Evolutionary conservation across 2,329 filamentous ascomycete genomes (phyloP), one percentile per base, ranked within the genome.

Genomic region (Sporothrix schenckii): DNA sequence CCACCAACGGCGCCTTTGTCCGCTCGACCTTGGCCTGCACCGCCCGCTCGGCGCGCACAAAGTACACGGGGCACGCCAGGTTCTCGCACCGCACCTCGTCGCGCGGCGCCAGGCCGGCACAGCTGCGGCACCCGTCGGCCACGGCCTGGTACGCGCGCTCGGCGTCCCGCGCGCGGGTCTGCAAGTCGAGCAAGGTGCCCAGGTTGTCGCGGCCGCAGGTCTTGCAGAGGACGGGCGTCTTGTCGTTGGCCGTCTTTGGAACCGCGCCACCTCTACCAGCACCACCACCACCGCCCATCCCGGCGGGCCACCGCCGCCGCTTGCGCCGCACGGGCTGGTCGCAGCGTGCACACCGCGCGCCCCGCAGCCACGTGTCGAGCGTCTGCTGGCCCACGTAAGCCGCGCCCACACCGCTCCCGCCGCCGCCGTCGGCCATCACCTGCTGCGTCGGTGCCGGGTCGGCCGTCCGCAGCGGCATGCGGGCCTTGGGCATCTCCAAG

Each of bases 31-130:
- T 76, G 60, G 83, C 78, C 74, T 80, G 83, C 11, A 85, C 84
- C 27, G 79, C 79, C 77, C 92, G 88, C 78, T 88, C 91, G 68
- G 88, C 85, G 16, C 92, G 81, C 44, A 89, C 89, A 80, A 97
- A 98, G 75, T 97, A 98, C 0, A 97, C 92, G 0, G 94, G 91
- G 77, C 95, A 99, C 80, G 97, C 94, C 78, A 92, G 88, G 78
- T 92, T 97, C 77, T 97, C 93, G 77, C 95, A 99, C 53, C 80
- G 84, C n/a, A 97, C 89, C 47, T 91, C 88, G 50, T 97, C 94
- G 2, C 88, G 82, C 73, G 89, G 90, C 3, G 90, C 84, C 21
- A 94, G 77, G 0, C 88, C 89, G 52, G 92, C 89, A 79, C 95
- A 99, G 75, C 87, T 91, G 72, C 91, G 88, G 79, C 95, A 99